Percentiles rank a stretch among this genome's conserved stretches.
Evolutionary conservation across 2,329 filamentous ascomycete species (phyloP).

Genomic region (Neofusicoccum sp.): DNA sequence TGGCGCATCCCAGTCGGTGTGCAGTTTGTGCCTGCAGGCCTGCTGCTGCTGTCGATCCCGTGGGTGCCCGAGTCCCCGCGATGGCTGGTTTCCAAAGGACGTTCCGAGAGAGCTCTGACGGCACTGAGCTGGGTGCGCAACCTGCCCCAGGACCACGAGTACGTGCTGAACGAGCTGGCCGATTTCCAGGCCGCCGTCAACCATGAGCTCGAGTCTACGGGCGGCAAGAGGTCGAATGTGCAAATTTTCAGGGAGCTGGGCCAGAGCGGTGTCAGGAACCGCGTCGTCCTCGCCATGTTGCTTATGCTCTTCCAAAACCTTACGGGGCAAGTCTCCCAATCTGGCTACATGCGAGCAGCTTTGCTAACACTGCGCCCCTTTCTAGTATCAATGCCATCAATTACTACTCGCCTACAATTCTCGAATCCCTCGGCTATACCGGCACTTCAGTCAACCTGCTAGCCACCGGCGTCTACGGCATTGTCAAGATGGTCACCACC

Average conservation of each 20-base stretch:
- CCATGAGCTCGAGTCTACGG: slow-evolving; percentile 58
- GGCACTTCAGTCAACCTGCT: slow-evolving; percentile 61
- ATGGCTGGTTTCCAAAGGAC: slow-evolving; percentile 65
- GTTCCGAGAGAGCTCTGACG: slow-evolving; percentile 62
- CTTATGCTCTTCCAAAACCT: slow-evolving; percentile 69
- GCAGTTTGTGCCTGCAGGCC: slow-evolving; percentile 62
- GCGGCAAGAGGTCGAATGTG: slow-evolving; percentile 40
- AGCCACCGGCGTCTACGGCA: slow-evolving; percentile 70
- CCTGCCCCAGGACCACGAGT: slow-evolving; percentile 40
- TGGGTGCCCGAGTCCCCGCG: slow-evolving; percentile 65
- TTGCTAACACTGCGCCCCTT: background rate
- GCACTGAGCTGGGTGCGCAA: slow-evolving; percentile 59
- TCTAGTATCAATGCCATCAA: slow-evolving; percentile 42
- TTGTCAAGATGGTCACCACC: slow-evolving; percentile 67
- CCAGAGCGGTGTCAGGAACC: slow-evolving; percentile 52
- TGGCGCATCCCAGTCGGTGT: slow-evolving; percentile 58
- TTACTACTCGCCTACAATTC: slow-evolving; percentile 70
- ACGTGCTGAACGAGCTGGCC: slow-evolving; percentile 35
- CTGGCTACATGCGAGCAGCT: background rate
- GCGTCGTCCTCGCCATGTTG: slow-evolving; percentile 62
- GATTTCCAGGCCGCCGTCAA: slow-evolving; percentile 40
- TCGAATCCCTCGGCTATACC: slow-evolving; percentile 61
- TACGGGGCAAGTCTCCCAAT: slow-evolving; percentile 49
- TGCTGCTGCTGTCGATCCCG: slow-evolving; percentile 61
- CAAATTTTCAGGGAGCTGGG: slow-evolving; percentile 39